Conservation (phyloP, 2,329 filamentous ascomycete genomes). For the Tricladium varicosporioides region DNA sequence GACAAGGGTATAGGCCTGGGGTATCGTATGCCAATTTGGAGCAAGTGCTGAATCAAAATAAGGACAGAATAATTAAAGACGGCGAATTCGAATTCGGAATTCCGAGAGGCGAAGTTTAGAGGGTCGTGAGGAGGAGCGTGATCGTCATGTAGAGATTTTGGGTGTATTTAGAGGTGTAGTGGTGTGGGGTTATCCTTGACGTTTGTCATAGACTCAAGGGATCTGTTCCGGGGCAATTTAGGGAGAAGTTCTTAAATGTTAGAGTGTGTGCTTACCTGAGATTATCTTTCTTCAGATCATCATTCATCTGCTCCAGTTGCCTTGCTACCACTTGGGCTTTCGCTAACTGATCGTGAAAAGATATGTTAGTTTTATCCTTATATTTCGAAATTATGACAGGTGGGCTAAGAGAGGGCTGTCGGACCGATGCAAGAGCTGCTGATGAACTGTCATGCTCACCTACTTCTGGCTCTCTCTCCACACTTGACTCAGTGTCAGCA, state of each 20-base stretch:
- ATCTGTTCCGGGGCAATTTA: slow-evolving; percentile 25
- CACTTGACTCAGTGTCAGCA: slow-evolving; percentile 35
- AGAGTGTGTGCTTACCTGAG: slow-evolving; percentile 36
- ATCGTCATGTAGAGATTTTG: background rate
- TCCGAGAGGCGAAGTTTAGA: too few relatives aligned
- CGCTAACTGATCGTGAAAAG: slow-evolving; percentile 30
- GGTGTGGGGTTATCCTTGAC: slow-evolving; percentile 1
- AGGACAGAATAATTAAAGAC: background rate
- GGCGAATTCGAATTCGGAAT: too few relatives aligned
- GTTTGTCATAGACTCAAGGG: slow-evolving; percentile 38
- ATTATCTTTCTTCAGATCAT: slow-evolving; percentile 56
- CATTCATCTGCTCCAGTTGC: slow-evolving; percentile 49
- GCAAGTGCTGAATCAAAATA: background rate
- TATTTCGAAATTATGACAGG: slow-evolving; percentile 12
- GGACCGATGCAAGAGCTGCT: slow-evolving; percentile 65
- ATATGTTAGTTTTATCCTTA: slow-evolving; percentile 16
- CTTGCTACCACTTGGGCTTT: slow-evolving; percentile 32
- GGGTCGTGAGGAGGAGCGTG: background rate
- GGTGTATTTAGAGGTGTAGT: too few relatives aligned
- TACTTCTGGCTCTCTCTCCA: slow-evolving; percentile 36
- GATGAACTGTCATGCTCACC: slow-evolving; percentile 60
- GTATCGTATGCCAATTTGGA: slow-evolving; percentile 17
- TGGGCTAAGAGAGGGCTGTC: slow-evolving; percentile 35
- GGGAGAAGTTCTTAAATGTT: background rate
- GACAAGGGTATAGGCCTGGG: slow-evolving; percentile 8